Base-by-base conservation (phyloP, 2,329 filamentous ascomycete genomes). In the Bertia moriformis region DNA sequence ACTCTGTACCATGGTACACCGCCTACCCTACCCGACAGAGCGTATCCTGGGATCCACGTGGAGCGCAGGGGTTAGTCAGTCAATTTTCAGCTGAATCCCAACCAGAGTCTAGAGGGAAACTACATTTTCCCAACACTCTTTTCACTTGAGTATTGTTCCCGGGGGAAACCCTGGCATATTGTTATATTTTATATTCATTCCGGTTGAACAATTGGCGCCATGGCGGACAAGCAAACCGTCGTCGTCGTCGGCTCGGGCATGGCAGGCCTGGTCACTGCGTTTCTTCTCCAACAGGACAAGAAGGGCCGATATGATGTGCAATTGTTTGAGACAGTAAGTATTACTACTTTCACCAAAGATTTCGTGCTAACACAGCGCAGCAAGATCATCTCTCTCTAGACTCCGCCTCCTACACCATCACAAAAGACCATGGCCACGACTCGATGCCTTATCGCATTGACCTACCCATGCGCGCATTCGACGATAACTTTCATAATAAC, bases 401-500 rank as follows among this genome's bases (percentile, higher is more conserved):
- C 43, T 59, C 62, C 12, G 62, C 60, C 22, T 67, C 62, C 2
- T 42, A 62, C 30, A 59, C 58, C 5, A 48, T 63, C 24, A 39
- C 32, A 35, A 35, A 10, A 7, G 12, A 42, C 42, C 45, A 43
- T 43, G 46, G 45, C 4, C 40, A 41, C 14, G 38, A 18, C n/a
- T 37, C 38, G 20, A 43, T 41, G 4, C 42, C 46, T 20, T 49
- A 54, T 38, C 59, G 62, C 43, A 52, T 66, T 29, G 65, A 69
- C 50, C 49, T 69, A 30, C 66, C 66, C 22, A 70, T 70, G 66
- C 63, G 66, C 39, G 62, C 61, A 4, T 67, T 70, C 43, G 62
- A 62, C 13, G 61, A 56, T 7, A 63, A 64, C 15, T 78, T 70
- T 51, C 76, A 78, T 47, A 49, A 53, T 37, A 71, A 74, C 43